These are phyloP conservation scores for Lentinula guzmanii DNA, from an alignment of 768 basidiomycete genomes.

Conservation along the genomic window DNA sequence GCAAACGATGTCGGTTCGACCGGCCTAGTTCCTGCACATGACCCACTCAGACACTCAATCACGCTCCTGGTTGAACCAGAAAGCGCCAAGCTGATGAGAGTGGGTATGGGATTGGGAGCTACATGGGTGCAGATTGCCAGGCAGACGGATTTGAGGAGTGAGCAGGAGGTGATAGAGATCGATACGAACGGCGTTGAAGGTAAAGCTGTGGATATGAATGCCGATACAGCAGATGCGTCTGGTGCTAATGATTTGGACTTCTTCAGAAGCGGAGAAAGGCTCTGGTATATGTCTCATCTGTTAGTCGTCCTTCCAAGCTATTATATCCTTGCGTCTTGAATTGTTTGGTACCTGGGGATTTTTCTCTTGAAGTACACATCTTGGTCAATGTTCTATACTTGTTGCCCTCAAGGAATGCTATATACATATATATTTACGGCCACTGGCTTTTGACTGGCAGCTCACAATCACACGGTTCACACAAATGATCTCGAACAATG, in stretches of 20 bases:
- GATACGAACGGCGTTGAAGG: background rate
- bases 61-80: conserved; percentile 20
- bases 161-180: background rate
- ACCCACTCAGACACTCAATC: conserved; percentile 14
- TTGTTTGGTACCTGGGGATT: too few species aligned
- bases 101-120: conserved; percentile 26
- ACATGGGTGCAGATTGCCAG: conserved; percentile 28
- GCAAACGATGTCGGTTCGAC: background rate
- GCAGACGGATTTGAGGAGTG: conserved; percentile 3
- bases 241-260: background rate
- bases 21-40: conserved; percentile 15
- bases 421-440: too few species aligned
- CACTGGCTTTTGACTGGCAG: too few species aligned
- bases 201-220: background rate
- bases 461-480: too few species aligned
- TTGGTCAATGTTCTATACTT: background rate
- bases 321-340: background rate
- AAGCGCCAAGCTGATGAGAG: conserved; percentile 10
- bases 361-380: too few species aligned
- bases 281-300: conserved; percentile 10
- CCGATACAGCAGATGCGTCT: background rate
- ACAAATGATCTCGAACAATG: too few species aligned
- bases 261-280: background rate
- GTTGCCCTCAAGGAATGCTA: background rate
- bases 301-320: conserved; percentile 7